Base-by-base conservation (phyloP, 495 filamentous ascomycete species). In the Aspergillus steynii region DNA sequence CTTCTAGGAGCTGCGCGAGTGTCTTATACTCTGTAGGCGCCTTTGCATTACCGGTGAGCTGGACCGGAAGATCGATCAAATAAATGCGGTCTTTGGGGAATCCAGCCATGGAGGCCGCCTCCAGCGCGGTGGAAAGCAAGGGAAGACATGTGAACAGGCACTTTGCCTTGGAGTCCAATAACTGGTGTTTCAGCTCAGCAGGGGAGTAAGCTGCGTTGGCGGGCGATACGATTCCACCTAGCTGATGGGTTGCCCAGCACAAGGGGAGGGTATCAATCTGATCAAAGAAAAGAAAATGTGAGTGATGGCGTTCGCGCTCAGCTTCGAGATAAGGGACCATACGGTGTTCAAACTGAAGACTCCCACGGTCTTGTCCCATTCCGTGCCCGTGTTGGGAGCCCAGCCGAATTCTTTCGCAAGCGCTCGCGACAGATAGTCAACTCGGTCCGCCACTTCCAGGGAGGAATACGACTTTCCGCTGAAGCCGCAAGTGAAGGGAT, bases 361-460 rank as follows among this genome's bases (percentile, higher is more conserved):
- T 10, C 82, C 87, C 52, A 92, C 65, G 27, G 92, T 86, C 75
- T 95, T 97, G 65, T 97, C 93, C 88, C 90, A 96, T 68, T 93
- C 89, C 0, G 84, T 84, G 26, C 91, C 91, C 60, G 83, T 65
- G 63, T 94, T 93, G 7, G 89, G 84, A 29, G 80, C 64, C 89
- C 90, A 96, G 53, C 85, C 86, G 64, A 95, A 75, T 62, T 90
- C 86, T 67, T 91, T 89, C 8, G 85, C 77, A 4, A 97, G 72
- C 4, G 82, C 86, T 55, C 87, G 83, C 14, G 91, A 84, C n/a
- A 96, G 78, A 50, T 81, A 76, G 20, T 93, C 85, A 3, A 89
- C 83, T 2, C 92, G 83, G 50, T 88, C 81, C 31, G 80, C 84
- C 26, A 91, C 81, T 63, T 95, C 85, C 15, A 78, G 65, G 20